Evolutionary conservation across 768 basidiomycete species (phyloP), one percentile per base, ranked within the genome.

Genomic region (Trametes cingulata): DNA sequence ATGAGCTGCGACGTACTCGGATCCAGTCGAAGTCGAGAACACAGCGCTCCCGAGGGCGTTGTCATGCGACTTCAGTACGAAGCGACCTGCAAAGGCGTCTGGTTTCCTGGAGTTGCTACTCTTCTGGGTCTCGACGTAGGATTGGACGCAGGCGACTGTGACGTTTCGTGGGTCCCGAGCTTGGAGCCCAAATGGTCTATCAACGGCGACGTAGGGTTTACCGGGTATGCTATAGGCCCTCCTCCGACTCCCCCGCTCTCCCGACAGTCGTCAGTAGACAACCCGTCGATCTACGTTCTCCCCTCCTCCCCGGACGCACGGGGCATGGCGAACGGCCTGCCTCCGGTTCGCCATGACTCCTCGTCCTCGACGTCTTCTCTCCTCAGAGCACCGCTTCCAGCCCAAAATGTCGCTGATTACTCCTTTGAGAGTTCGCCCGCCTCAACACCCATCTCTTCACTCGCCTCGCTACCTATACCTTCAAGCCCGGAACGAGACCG

Each of bases 41-140:
- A 75, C 70, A 57, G 72, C 68, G 62, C 66, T 12, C 48, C 65
- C 3, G 65, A 71, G 15, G 88, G 89, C 17, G 71, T 88, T 17
- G 64, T 87, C 35, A 80, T 91, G 79, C 77, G 81, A 41, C 72
- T 92, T 15, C 83, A 87, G 56, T 91, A 90, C 69, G 86, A 84
- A 62, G 90, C 82, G 39, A 81, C 83, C 2, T 92, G 90, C 72
- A 85, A 83, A 61, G 88, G 88, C 13, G 75, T 93, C 43, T 93
- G 89, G 88, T 91, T 85, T 67, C 86, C 90, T 40, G 91, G 90
- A 2, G 90, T 91, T 5, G 91, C 91, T 3, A 92, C 88, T 3
- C 76, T 91, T 66, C 77, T 93, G 19, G 91, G 90, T 10, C 75
- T 93, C 79, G 91, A 93, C 66, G 80, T 91, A 33, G 81, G 82